Conservation (phyloP, 805 yeast genomes). For the Debaryomyces castellii region DNA sequence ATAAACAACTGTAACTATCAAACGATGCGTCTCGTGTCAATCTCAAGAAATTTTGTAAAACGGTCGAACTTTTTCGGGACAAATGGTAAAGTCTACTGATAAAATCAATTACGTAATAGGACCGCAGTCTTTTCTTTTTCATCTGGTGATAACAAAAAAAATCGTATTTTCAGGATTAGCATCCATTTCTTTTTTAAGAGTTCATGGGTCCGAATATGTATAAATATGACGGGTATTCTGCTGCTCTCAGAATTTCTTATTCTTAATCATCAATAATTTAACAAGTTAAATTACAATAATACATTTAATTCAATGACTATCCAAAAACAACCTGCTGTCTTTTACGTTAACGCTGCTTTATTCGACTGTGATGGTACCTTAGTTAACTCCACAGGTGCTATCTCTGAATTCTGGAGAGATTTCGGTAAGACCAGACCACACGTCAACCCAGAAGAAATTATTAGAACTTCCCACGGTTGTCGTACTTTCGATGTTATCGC, state of each 20-base stretch:
- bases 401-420: constrained; percentile 79
- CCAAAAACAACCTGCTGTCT: constrained; percentile 42
- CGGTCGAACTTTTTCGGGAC: constrained; percentile 2
- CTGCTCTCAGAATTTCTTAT: background rate
- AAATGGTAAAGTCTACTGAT: background rate
- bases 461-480: constrained; percentile 77
- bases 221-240: background rate
- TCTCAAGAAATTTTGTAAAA: background rate
- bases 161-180: constrained; percentile 1
- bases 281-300: background rate
- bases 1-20: background rate
- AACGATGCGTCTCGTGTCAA: background rate
- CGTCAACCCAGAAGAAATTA: constrained; percentile 68
- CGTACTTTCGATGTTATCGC: constrained; percentile 78
- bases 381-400: constrained; percentile 79
- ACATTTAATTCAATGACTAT: constrained; percentile 23
- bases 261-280: background rate
- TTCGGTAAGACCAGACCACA: constrained; percentile 66
- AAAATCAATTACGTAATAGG: background rate
- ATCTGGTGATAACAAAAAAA: constrained; percentile 2
- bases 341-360: constrained; percentile 48
- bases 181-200: constrained; percentile 2
- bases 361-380: constrained; percentile 89
- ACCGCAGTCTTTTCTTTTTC: background rate
- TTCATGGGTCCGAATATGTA: background rate